These are phyloP conservation scores for Physcomitrellopsis africana DNA, from an alignment of 225 moss, liverwort and hornwort genomes.

Conservation along the genomic window DNA sequence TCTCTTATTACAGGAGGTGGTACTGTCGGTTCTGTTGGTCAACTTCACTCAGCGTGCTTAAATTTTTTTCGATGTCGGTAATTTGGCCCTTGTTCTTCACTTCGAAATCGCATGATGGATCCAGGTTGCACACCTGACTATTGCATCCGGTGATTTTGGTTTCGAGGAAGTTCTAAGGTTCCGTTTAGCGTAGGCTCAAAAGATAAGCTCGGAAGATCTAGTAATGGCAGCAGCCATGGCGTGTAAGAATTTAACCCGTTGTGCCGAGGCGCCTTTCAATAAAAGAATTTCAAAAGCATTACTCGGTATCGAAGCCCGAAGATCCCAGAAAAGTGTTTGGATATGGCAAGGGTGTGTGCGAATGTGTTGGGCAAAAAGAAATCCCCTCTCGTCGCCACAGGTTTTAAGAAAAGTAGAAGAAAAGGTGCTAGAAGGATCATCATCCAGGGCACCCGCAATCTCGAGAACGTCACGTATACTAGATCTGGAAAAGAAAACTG, in stretches of 20 bases:
- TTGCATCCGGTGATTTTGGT: slow-evolving; percentile 7
- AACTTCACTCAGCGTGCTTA: slow-evolving; percentile 1
- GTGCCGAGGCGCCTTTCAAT: slow-evolving; percentile 36
- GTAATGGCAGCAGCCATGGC: slow-evolving; percentile 54
- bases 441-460: not conserved
- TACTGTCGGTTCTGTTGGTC: slow-evolving; percentile 7
- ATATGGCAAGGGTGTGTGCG: slow-evolving; percentile 41
- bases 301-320: slow-evolving; percentile 40
- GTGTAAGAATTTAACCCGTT: slow-evolving; percentile 42
- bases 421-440: not conserved
- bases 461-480: slow-evolving; percentile 9
- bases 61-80: not conserved
- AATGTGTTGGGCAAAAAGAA: slow-evolving; percentile 52
- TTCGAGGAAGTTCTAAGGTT: slow-evolving; percentile 29
- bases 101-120: slow-evolving; percentile 27
- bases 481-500: slow-evolving; percentile 23
- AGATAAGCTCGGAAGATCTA: slow-evolving; percentile 21
- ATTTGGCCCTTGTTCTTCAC: slow-evolving; percentile 22
- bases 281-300: slow-evolving; percentile 38
- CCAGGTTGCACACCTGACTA: slow-evolving; percentile 23
- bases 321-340: slow-evolving; percentile 28
- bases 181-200: slow-evolving; percentile 14
- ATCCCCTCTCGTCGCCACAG: slow-evolving; percentile 20
- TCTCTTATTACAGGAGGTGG: slow-evolving; percentile 6
- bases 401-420: slow-evolving; percentile 1